Conservation (phyloP, 768 basidiomycete species). For the Naganishia antarctica region DNA sequence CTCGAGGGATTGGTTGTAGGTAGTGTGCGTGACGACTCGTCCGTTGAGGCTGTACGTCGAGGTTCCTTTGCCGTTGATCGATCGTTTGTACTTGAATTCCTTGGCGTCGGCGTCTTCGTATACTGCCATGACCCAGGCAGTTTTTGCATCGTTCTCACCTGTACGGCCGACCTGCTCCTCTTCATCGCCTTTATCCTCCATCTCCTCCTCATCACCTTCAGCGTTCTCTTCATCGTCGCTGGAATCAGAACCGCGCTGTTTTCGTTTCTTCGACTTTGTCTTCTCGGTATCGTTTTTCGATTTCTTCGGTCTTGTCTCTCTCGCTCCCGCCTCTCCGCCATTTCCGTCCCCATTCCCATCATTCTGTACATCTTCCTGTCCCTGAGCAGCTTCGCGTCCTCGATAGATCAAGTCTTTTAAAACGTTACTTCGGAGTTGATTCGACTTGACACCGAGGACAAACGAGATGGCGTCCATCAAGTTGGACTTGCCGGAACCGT, state of each 20-base stretch:
- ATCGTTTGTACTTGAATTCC: slow-evolving; percentile 86
- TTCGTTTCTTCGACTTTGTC: slow-evolving; percentile 26
- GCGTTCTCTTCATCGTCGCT: slow-evolving; percentile 26
- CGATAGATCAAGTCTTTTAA: slow-evolving; percentile 94
- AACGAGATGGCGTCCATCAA: slow-evolving; percentile 99
- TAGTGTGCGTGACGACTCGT: slow-evolving; percentile 72
- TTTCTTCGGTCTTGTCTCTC: neutral
- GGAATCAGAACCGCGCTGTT: too few relatives aligned
- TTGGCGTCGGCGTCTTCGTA: slow-evolving; percentile 70
- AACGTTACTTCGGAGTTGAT: slow-evolving; percentile 84
- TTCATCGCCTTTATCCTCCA: slow-evolving; percentile 46
- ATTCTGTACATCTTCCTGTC: slow-evolving; percentile 23
- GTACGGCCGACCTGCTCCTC: slow-evolving; percentile 55
- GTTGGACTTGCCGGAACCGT: slow-evolving; percentile 98
- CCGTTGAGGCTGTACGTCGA: slow-evolving; percentile 88
- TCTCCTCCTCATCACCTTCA: slow-evolving; percentile 36
- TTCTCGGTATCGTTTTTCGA: slow-evolving; percentile 9
- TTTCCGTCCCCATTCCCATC: slow-evolving; percentile 7
- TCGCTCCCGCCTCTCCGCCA: slow-evolving; percentile 12
- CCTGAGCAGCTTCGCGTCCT: slow-evolving; percentile 59
- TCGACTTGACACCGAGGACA: slow-evolving; percentile 91
- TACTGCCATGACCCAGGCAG: slow-evolving; percentile 93
- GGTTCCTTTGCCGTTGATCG: slow-evolving; percentile 81
- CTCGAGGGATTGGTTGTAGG: slow-evolving; percentile 81
- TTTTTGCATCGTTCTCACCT: slow-evolving; percentile 79